Evolutionary conservation across 2,329 filamentous ascomycete genomes (phyloP).

Genomic region (Fusarium circinatum): DNA sequence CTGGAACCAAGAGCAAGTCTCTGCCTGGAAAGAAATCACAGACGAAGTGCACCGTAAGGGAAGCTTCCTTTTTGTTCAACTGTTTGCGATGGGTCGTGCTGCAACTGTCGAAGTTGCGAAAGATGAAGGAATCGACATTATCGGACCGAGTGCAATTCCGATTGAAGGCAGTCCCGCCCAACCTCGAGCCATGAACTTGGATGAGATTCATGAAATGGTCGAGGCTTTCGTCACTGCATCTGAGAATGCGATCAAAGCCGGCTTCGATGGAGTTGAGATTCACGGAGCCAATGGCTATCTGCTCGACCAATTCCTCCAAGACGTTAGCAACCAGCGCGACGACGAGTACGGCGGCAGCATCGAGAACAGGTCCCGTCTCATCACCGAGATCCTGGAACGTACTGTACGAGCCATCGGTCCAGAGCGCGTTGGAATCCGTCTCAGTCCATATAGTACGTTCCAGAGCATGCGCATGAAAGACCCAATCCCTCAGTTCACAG

Average conservation of each 20-base stretch:
- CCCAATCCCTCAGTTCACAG: slow-evolving; percentile 70
- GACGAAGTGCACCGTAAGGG: slow-evolving; percentile 72
- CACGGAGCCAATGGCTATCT: slow-evolving; percentile 70
- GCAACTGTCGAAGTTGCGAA: slow-evolving; percentile 48
- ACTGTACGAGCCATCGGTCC: slow-evolving; percentile 57
- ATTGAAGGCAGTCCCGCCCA: slow-evolving; percentile 59
- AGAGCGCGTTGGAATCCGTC: slow-evolving; percentile 64
- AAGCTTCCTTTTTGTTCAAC: slow-evolving; percentile 68
- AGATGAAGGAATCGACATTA: slow-evolving; percentile 43
- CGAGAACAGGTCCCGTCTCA: slow-evolving; percentile 62
- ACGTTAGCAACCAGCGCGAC: slow-evolving; percentile 59
- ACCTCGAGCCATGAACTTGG: slow-evolving; percentile 70
- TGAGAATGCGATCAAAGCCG: slow-evolving; percentile 67
- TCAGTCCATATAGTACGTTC: slow-evolving; percentile 70
- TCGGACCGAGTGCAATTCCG: slow-evolving; percentile 44
- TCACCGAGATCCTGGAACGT: slow-evolving; percentile 59
- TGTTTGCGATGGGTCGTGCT: slow-evolving; percentile 70
- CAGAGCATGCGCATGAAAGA: slow-evolving; percentile 72
- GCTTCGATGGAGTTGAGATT: slow-evolving; percentile 76
- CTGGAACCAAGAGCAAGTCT: slow-evolving; percentile 65
- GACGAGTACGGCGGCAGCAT: slow-evolving; percentile 64
- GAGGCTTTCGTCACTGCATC: slow-evolving; percentile 64
- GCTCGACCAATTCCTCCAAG: slow-evolving; percentile 68
- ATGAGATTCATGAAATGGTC: slow-evolving; percentile 72
- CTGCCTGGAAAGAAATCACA: slow-evolving; percentile 69